A percentile compares a stretch with the other conserved stretches of the same genome.
Conservation (phyloP, 2,329 filamentous ascomycete genomes). For the Calcarisporium arbuscula region DNA sequence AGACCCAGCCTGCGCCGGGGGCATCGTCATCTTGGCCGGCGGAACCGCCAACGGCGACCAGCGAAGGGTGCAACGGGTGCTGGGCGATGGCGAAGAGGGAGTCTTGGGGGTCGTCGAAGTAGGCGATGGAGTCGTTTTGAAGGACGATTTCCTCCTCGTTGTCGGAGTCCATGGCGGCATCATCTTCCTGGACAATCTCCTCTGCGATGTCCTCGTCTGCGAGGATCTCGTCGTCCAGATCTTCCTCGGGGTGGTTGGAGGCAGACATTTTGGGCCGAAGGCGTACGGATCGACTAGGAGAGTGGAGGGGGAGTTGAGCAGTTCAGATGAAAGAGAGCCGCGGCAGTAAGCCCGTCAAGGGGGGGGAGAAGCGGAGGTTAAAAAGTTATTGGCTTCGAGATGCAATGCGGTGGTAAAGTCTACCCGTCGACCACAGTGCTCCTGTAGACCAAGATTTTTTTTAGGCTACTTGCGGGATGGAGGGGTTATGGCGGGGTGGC, state of each 20-base stretch:
- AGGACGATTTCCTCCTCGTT: conserved; percentile 72
- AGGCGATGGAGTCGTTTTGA: conserved; percentile 86
- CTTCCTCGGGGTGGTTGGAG: conserved; percentile 20
- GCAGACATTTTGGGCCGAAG: conserved; percentile 22
- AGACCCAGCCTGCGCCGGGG: conserved; percentile 76
- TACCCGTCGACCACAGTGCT: no score
- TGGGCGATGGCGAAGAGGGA: conserved; percentile 93
- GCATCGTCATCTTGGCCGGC: conserved; percentile 53
- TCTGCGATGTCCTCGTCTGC: conserved; percentile 73
- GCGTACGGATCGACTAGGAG: no score
- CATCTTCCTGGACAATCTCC: conserved; percentile 60
- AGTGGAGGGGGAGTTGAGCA: no score
- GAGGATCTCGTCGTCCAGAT: conserved; percentile 51
- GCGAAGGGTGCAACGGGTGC: conserved; percentile 70
- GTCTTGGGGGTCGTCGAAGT: conserved; percentile 87
- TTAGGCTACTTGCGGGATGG: conserved; percentile 1
- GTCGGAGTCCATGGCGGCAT: conserved; percentile 75
- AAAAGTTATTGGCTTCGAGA: no score
- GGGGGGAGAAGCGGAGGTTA: background rate
- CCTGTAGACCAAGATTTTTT: conserved; percentile 2
- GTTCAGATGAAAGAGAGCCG: no score
- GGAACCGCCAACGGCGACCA: conserved; percentile 80
- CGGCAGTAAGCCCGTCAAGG: no score
- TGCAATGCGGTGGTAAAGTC: no score
- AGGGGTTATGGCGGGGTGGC: no score